These are phyloP conservation scores for Picochlorum sp. DNA, from an alignment of 139 green algal species.

Conservation along the genomic window DNA sequence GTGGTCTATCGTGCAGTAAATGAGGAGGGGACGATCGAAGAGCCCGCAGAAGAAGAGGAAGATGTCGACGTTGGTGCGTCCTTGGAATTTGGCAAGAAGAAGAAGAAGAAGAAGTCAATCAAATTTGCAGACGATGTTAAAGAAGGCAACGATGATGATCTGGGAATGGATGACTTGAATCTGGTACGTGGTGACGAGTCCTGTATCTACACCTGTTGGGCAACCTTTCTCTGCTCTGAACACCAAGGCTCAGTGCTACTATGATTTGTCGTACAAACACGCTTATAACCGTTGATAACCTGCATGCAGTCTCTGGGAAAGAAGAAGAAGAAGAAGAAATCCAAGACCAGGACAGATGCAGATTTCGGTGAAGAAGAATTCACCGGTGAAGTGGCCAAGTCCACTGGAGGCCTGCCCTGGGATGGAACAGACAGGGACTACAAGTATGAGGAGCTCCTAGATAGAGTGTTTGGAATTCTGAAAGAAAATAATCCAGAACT, in stretches of 20 bases:
- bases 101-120: conserved; percentile 33
- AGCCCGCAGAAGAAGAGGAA: conserved; percentile 6
- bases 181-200: too few relatives aligned
- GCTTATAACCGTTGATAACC: background rate
- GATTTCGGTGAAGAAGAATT: conserved; percentile 18
- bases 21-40: background rate
- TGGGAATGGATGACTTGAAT: conserved; percentile 20
- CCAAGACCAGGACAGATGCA: conserved; percentile 18
- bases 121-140: conserved; percentile 7
- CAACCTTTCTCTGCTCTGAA: background rate
- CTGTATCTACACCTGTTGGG: too few relatives aligned
- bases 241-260: background rate
- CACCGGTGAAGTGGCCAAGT: conserved; percentile 12
- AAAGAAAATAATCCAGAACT: conserved; percentile 95
- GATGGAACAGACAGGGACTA: conserved; percentile 90
- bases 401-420: conserved; percentile 53
- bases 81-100: conserved; percentile 38
- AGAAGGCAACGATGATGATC: conserved; percentile 1
- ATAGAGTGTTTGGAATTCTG: conserved; percentile 94
- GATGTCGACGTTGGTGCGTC: conserved; percentile 14
- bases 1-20: background rate
- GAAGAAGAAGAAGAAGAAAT: conserved; percentile 80
- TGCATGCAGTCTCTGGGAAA: conserved; percentile 36
- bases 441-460: conserved; percentile 92
- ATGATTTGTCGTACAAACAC: background rate